These are phyloP conservation scores for Chenopodium suecicum DNA, from an alignment of 148 eudicot species.

Conservation along the genomic window DNA sequence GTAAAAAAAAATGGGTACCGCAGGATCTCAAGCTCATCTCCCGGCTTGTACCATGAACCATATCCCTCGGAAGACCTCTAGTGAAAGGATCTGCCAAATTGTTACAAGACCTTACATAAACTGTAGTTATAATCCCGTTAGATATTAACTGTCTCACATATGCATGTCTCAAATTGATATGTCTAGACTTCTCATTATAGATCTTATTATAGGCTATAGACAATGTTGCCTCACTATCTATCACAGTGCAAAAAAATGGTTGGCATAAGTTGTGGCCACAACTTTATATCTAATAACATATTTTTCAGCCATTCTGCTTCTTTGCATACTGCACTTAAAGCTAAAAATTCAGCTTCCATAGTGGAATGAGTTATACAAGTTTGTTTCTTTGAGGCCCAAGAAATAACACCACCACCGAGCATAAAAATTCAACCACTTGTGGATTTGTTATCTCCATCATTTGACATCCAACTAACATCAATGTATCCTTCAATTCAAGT, in stretches of 20 bases:
- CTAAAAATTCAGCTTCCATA: neutral
- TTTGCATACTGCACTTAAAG: neutral
- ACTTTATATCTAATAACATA: slow-evolving; percentile 12
- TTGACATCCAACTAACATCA: slow-evolving; percentile 15
- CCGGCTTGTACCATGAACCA: neutral
- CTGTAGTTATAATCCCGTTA: slow-evolving; percentile 10
- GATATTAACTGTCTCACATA: slow-evolving; percentile 6
- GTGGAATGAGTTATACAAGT: neutral
- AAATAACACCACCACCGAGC: neutral
- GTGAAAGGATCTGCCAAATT: neutral
- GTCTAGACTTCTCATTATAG: slow-evolving; percentile 14
- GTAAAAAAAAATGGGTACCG: too few species aligned
- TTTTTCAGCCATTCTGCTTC: neutral
- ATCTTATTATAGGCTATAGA: slow-evolving; percentile 13
- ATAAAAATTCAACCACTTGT: neutral
- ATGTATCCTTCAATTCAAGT: slow-evolving; percentile 18
- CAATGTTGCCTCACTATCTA: neutral
- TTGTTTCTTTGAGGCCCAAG: neutral
- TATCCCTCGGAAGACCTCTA: neutral
- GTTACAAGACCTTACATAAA: slow-evolving; percentile 9
- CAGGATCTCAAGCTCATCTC: neutral
- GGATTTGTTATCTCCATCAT: slow-evolving; percentile 3
- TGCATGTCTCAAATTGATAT: slow-evolving; percentile 21
- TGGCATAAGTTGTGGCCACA: slow-evolving; percentile 9
- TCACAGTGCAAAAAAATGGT: slow-evolving; percentile 13